phyloP scores from a whole-genome alignment of 2,329 filamentous ascomycete species.

The Nigrospora osmanthi region DNA sequence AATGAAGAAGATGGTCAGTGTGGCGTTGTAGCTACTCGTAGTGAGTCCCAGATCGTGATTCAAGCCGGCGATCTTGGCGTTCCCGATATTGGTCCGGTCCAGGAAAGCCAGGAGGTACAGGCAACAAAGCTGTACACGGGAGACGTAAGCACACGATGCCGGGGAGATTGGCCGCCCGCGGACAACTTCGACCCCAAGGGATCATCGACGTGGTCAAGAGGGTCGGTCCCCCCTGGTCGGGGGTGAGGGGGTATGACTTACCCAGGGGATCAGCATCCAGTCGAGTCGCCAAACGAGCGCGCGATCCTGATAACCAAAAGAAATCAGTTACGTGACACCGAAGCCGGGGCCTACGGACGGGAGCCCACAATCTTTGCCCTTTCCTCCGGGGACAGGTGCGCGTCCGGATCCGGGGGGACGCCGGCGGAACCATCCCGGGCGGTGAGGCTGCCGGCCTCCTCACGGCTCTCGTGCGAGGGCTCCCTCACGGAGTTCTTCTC shows the following conservation, averaged over 20 bases:
- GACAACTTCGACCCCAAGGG: not conserved
- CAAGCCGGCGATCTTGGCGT: constrained; percentile 55
- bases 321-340: constrained; percentile 3
- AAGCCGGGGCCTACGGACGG: not conserved
- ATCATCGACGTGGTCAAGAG: too few relatives aligned
- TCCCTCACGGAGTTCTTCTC: constrained; percentile 16
- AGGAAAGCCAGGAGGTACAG: constrained; percentile 71
- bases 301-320: constrained; percentile 19
- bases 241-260: constrained; percentile 15
- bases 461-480: constrained; percentile 6
- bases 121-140: constrained; percentile 44
- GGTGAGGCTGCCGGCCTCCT: not conserved
- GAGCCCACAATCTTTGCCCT: constrained; percentile 41
- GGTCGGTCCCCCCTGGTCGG: too few relatives aligned
- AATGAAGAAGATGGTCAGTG: constrained; percentile 79
- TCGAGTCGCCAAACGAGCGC: constrained; percentile 23
- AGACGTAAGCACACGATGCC: not conserved
- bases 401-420: constrained; percentile 43
- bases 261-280: constrained; percentile 25
- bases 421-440: constrained; percentile 1
- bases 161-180: not conserved
- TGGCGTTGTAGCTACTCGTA: constrained; percentile 61
- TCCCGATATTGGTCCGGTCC: constrained; percentile 66
- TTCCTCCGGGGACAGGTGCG: constrained; percentile 47
- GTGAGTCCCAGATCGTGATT: constrained; percentile 51